Conservation (phyloP, 2,329 filamentous ascomycete genomes). For the Colletotrichum ledebouriae region DNA sequence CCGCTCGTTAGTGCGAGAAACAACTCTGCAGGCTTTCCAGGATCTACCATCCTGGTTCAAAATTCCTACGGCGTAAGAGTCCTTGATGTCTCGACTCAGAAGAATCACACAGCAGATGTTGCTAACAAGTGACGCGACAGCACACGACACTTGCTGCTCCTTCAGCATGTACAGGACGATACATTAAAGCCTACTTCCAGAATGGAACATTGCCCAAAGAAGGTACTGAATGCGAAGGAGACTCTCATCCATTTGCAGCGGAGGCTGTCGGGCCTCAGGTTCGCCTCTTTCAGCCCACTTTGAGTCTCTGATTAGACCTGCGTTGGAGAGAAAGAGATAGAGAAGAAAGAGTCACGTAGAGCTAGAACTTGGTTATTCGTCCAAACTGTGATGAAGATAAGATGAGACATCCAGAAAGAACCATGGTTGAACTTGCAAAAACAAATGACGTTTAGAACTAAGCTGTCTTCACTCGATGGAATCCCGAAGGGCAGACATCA, state of each 20-base stretch:
- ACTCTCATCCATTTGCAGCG: slow-evolving; percentile 57
- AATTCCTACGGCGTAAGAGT: slow-evolving; percentile 64
- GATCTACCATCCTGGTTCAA: slow-evolving; percentile 61
- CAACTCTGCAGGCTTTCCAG: slow-evolving; percentile 59
- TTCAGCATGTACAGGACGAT: slow-evolving; percentile 58
- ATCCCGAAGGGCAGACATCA: no score
- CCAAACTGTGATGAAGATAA: no score
- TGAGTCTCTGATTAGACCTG: neutral
- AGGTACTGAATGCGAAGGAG: slow-evolving; percentile 61
- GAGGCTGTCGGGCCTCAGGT: neutral
- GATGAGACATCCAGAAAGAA: no score
- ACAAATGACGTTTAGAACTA: no score
- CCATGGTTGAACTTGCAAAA: no score
- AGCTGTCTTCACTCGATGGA: no score
- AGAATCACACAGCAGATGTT: neutral
- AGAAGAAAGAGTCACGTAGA: no score
- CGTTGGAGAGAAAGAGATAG: no score
- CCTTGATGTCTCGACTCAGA: neutral
- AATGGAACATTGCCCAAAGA: slow-evolving; percentile 59
- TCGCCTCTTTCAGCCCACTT: neutral
- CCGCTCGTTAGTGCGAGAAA: slow-evolving; percentile 60
- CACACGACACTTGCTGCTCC: slow-evolving; percentile 64
- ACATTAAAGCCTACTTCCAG: slow-evolving; percentile 61
- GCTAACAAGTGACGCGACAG: slow-evolving; percentile 46
- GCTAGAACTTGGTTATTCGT: no score